Percentiles rank a stretch among this genome's conserved stretches.
Conservation (phyloP, 768 basidiomycete species). For the Pleurotus sapidus region DNA sequence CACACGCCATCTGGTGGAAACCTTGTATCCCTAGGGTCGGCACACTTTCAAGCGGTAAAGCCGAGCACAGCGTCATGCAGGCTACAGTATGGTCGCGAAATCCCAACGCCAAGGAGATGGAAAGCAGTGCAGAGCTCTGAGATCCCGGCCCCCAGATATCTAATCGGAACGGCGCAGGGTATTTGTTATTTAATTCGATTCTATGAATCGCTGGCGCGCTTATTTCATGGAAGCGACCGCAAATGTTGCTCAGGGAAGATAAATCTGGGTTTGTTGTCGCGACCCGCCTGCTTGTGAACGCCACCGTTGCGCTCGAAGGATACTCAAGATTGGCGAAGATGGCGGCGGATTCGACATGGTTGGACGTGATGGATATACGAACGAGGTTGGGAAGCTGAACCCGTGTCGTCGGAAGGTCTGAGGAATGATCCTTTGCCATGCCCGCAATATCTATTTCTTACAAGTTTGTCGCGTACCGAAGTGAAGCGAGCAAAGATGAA, state of each 20-base stretch:
- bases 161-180: not conserved
- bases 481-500: not conserved
- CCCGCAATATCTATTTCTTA: not conserved
- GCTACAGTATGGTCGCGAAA: too few species aligned
- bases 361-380: not conserved
- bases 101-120: too few species aligned
- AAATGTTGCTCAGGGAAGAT: not conserved
- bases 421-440: not conserved
- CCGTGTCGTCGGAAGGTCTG: not conserved
- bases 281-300: too few species aligned
- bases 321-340: not conserved
- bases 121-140: too few species aligned
- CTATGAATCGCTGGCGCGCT: not conserved
- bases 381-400: not conserved
- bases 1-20: not conserved
- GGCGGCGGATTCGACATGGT: not conserved
- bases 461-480: not conserved
- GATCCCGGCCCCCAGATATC: not conserved
- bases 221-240: not conserved
- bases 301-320: too few species aligned
- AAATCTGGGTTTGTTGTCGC: not conserved
- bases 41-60: too few species aligned
- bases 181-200: not conserved
- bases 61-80: too few species aligned
- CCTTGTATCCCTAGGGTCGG: too few species aligned